A percentile compares a stretch with the other conserved stretches of the same genome.
Conservation (phyloP, 306 rosid genomes). For the Benincasa hispida region DNA sequence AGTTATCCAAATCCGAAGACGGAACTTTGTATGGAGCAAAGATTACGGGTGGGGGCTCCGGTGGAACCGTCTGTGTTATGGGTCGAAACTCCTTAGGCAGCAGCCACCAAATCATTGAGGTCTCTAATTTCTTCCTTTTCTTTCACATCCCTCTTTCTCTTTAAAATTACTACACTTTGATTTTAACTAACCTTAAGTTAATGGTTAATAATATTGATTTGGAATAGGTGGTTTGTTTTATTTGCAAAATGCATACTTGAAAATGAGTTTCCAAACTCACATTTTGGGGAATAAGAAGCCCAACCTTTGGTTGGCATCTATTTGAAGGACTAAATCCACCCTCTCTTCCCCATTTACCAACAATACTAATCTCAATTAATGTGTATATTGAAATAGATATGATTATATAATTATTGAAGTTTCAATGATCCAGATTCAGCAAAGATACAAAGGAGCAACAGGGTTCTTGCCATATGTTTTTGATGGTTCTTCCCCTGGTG, state of each 20-base stretch:
- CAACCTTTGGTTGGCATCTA: not conserved
- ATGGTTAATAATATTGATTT: too few relatives aligned
- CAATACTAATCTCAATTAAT: too few relatives aligned
- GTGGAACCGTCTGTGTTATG: constrained; percentile 87
- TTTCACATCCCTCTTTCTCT: not conserved
- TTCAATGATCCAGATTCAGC: constrained; percentile 56
- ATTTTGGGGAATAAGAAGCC: not conserved
- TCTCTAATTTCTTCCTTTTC: not conserved
- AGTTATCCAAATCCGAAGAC: constrained; percentile 41
- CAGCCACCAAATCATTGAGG: constrained; percentile 83
- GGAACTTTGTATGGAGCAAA: constrained; percentile 76
- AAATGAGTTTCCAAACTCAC: not conserved
- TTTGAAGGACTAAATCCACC: not conserved
- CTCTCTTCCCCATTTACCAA: not conserved
- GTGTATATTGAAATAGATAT: too few relatives aligned
- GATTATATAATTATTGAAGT: not conserved
- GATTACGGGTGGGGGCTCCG: constrained; percentile 95
- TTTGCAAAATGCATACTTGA: too few relatives aligned
- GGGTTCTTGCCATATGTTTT: constrained; percentile 74
- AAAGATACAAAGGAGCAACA: constrained; percentile 75
- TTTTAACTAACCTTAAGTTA: too few relatives aligned
- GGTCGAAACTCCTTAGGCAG: constrained; percentile 66
- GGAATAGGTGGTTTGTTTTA: too few relatives aligned
- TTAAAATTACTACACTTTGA: too few relatives aligned
- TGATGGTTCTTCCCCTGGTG: constrained; percentile 96